A percentile compares a stretch with the other conserved stretches of the same genome.
phyloP scores from a whole-genome alignment of 208 protist genomes.

The Plasmodiophora brassicae region DNA sequence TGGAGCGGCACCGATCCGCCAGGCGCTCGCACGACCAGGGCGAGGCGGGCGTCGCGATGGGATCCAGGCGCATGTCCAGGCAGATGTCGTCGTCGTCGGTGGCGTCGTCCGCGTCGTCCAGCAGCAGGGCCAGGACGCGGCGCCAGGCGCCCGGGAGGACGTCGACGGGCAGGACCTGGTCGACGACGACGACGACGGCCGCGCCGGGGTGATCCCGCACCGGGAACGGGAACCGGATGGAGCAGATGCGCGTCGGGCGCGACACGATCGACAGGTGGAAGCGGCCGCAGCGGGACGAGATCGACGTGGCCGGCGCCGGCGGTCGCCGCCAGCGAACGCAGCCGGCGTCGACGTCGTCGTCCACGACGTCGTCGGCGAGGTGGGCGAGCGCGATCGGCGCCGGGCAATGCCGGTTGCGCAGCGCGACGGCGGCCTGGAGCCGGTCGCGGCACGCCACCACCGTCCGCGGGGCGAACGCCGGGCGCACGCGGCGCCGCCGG shows the following conservation, averaged over 20 bases:
- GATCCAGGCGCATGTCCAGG: neutral
- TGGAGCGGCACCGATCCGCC: neutral
- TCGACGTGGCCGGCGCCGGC: too few species aligned
- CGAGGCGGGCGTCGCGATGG: neutral
- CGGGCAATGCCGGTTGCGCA: neutral
- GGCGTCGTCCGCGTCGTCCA: neutral
- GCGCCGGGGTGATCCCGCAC: too few species aligned
- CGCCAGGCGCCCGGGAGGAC: neutral
- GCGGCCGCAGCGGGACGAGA: too few species aligned
- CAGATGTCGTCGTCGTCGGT: neutral
- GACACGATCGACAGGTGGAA: too few species aligned
- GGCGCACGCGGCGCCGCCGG: neutral
- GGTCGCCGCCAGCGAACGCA: too few species aligned
- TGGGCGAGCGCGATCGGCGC: neutral
- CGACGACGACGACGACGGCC: too few species aligned
- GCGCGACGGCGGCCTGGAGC: neutral
- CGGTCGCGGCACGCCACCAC: neutral
- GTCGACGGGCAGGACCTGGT: neutral
- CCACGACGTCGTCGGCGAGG: neutral
- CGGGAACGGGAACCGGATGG: too few species aligned
- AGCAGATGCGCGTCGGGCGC: too few species aligned
- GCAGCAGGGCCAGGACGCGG: neutral
- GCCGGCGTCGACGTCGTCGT: neutral
- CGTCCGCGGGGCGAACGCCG: neutral
- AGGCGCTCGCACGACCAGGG: too few species aligned